Evolutionary conservation across 1,284 basidiomycete genomes (phyloP).

Genomic region (Athelia sp.): DNA sequence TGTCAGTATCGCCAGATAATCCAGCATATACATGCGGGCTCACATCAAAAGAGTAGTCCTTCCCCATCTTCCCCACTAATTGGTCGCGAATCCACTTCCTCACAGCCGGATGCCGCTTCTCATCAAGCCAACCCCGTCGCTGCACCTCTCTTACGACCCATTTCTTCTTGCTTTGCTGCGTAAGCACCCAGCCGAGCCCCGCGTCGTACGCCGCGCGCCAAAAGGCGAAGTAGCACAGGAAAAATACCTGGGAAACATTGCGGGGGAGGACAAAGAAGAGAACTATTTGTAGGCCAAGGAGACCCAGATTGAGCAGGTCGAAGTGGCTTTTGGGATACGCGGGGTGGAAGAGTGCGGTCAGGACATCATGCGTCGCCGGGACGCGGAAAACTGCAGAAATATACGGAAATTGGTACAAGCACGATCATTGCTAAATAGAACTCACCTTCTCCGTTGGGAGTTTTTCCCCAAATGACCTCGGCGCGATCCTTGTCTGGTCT

Average conservation of each 20-base stretch:
- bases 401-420: slow-evolving; percentile 2
- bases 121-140: slow-evolving; percentile 84
- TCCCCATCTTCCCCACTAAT: slow-evolving; percentile 90
- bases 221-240: slow-evolving; percentile 85
- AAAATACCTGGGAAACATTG: slow-evolving; percentile 57
- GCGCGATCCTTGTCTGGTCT: slow-evolving; percentile 18
- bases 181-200: slow-evolving; percentile 91
- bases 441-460: slow-evolving; percentile 75
- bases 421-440: slow-evolving; percentile 6
- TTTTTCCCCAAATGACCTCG: slow-evolving; percentile 85
- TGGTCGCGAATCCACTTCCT: slow-evolving; percentile 84
- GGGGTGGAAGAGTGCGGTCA: slow-evolving; percentile 89
- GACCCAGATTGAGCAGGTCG: slow-evolving; percentile 80
- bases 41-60: slow-evolving; percentile 89
- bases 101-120: slow-evolving; percentile 54
- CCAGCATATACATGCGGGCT: slow-evolving; percentile 21
- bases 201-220: slow-evolving; percentile 93
- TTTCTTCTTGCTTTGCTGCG: slow-evolving; percentile 89
- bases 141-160: slow-evolving; percentile 89
- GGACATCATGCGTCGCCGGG: slow-evolving; percentile 92
- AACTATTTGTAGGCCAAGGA: slow-evolving; percentile 75
- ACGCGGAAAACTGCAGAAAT: slow-evolving; percentile 80
- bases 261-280: slow-evolving; percentile 70
- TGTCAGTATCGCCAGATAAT: slow-evolving; percentile 1
- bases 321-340: slow-evolving; percentile 87